Conservation (phyloP, 1,284 basidiomycete genomes). For the Tetrapyrgos nigripes region DNA sequence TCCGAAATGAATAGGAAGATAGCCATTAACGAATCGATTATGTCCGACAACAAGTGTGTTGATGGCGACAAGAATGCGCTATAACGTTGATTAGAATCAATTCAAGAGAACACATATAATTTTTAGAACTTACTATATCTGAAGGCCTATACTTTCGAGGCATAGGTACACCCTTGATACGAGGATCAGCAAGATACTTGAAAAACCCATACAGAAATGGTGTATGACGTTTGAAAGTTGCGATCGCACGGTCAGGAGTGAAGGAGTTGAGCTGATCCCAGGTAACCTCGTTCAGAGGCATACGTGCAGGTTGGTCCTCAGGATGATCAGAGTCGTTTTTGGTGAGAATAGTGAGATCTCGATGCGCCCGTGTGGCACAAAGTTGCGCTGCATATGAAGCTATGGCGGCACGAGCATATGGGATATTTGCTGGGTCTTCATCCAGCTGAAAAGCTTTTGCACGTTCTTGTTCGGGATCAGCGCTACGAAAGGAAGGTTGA, state of each 20-base stretch:
- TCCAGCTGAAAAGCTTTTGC: neutral
- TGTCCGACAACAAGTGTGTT: neutral
- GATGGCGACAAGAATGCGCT: neutral
- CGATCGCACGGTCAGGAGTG: neutral
- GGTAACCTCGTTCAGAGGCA: neutral
- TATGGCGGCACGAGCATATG: neutral
- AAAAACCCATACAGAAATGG: neutral
- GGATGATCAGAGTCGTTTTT: neutral
- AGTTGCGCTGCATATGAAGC: neutral
- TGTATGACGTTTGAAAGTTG: neutral
- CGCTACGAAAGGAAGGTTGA: neutral
- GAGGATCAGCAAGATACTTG: neutral
- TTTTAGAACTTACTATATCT: no score
- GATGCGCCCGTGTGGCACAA: neutral
- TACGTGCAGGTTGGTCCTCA: neutral
- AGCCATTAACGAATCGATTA: slow-evolving; percentile 3
- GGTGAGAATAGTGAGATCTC: neutral
- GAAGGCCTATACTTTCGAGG: no score
- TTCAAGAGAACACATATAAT: no score
- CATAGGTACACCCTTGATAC: no score
- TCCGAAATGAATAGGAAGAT: neutral
- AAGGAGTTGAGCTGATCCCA: neutral
- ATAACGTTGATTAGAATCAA: no score
- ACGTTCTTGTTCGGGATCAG: neutral
- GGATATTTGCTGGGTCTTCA: neutral